A percentile compares a stretch with the other conserved stretches of the same genome.
Conservation (phyloP, 108 stramenopile genomes). For the Cyclostephanos tholiformis region DNA sequence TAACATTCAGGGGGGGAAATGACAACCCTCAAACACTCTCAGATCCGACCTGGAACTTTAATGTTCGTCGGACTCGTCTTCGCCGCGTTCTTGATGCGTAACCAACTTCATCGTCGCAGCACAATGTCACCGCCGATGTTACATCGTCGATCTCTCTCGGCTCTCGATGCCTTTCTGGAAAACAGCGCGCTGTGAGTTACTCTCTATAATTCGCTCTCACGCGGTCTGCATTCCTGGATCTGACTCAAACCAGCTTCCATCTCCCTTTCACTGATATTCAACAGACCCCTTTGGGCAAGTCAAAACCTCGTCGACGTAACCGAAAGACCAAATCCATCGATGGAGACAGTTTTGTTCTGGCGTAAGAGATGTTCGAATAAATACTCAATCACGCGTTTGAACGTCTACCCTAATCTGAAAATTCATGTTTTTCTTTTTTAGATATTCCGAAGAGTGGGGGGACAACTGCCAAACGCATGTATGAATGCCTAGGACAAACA, state of each 20-base stretch:
- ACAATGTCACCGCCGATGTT: too few species aligned
- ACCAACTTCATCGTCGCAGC: background rate
- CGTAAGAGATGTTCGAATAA: constrained; percentile 6
- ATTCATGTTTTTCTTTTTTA: constrained; percentile 1
- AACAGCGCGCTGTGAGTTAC: constrained; percentile 1
- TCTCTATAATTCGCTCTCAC: background rate
- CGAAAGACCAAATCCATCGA: constrained; percentile 9
- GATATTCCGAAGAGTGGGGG: constrained; percentile 48
- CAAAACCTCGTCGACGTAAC: constrained; percentile 4
- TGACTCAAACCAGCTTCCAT: background rate
- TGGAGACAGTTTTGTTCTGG: constrained; percentile 11
- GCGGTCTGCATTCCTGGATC: background rate
- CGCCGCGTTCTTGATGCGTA: background rate
- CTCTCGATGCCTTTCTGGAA: constrained; percentile 2
- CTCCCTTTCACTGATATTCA: background rate
- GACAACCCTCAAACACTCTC: constrained; percentile 8
- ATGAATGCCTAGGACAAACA: constrained; percentile 28
- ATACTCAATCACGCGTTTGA: background rate
- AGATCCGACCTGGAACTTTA: background rate
- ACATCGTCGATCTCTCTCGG: constrained; percentile 9
- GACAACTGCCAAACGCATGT: constrained; percentile 38
- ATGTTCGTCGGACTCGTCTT: constrained; percentile 1
- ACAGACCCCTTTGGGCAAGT: constrained; percentile 11
- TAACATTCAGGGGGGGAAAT: background rate
- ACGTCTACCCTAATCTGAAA: background rate